A percentile compares a stretch with the other conserved stretches of the same genome.
These are phyloP conservation scores for Rhodofomes roseus DNA, from an alignment of 1,284 basidiomycete species.

Conservation along the genomic window DNA sequence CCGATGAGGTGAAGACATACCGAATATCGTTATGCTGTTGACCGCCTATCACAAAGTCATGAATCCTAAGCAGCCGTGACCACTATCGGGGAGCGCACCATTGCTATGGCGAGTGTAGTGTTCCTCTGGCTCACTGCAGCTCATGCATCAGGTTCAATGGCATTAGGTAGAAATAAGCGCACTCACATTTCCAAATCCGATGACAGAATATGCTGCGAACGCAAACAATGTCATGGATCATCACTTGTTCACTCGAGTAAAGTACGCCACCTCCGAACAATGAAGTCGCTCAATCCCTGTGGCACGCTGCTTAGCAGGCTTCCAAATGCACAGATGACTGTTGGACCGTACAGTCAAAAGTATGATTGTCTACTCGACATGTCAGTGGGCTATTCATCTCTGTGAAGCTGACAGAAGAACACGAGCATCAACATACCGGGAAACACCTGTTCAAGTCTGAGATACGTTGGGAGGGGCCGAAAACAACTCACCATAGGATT, in stretches of 20 bases:
- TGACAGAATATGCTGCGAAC: not conserved
- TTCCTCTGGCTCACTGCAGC: not conserved
- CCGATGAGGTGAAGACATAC: not conserved
- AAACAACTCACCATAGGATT: conserved; percentile 2
- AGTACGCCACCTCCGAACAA: not conserved
- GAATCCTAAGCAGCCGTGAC: too few relatives aligned
- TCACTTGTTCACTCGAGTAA: not conserved
- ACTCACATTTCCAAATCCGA: not conserved
- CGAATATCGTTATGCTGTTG: not conserved
- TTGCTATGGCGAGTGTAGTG: not conserved
- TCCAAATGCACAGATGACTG: not conserved
- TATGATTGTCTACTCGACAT: too few relatives aligned
- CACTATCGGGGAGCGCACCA: too few relatives aligned
- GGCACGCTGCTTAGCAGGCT: not conserved
- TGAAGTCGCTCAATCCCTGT: conserved; percentile 2
- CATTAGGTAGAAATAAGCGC: not conserved
- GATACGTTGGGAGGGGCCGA: too few relatives aligned
- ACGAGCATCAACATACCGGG: too few relatives aligned
- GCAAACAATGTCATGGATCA: not conserved
- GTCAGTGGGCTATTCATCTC: too few relatives aligned
- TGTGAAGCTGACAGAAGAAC: too few relatives aligned
- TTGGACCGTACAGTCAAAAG: not conserved
- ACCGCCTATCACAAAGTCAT: not conserved
- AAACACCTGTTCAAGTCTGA: too few relatives aligned
- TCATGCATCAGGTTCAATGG: not conserved